A percentile compares a stretch with the other conserved stretches of the same genome.
phyloP scores from a whole-genome alignment of 306 rosid genomes.

The Echinosophora koreensis region DNA sequence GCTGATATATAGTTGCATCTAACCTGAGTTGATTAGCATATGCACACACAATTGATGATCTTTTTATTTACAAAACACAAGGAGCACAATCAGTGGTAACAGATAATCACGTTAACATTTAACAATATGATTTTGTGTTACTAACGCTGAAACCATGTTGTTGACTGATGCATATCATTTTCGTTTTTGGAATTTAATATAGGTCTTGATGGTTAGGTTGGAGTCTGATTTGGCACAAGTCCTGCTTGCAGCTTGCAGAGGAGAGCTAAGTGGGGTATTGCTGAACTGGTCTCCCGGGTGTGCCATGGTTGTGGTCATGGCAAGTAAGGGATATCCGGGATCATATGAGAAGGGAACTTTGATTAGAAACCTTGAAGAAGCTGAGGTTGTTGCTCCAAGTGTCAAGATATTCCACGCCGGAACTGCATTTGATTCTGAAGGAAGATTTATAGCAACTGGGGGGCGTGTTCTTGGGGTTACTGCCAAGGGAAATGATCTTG shows the following conservation, averaged over 20 bases:
- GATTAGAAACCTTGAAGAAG: slow-evolving; percentile 78
- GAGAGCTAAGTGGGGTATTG: slow-evolving; percentile 76
- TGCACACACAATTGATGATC: not conserved
- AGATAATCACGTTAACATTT: not conserved
- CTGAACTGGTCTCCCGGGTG: slow-evolving; percentile 73
- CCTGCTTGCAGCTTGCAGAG: slow-evolving; percentile 93
- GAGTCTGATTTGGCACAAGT: slow-evolving; percentile 49
- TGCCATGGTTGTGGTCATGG: too few species aligned
- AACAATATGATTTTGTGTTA: not conserved
- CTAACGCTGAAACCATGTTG: slow-evolving; percentile 27
- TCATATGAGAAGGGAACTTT: not conserved
- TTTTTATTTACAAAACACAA: not conserved
- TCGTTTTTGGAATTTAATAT: slow-evolving; percentile 41
- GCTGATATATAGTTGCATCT: not conserved
- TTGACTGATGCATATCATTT: not conserved
- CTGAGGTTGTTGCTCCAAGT: slow-evolving; percentile 74
- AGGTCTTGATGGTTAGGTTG: slow-evolving; percentile 91
- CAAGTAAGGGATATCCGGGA: too few species aligned
- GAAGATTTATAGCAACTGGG: slow-evolving; percentile 44
- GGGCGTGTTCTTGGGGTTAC: slow-evolving; percentile 97
- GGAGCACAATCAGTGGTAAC: not conserved
- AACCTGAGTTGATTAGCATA: not conserved
- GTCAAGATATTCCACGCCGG: slow-evolving; percentile 94
- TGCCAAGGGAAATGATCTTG: slow-evolving; percentile 78
- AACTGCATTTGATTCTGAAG: slow-evolving; percentile 40